Conservation (phyloP, 257 asterid genomes). For the Primulina tabacum region DNA sequence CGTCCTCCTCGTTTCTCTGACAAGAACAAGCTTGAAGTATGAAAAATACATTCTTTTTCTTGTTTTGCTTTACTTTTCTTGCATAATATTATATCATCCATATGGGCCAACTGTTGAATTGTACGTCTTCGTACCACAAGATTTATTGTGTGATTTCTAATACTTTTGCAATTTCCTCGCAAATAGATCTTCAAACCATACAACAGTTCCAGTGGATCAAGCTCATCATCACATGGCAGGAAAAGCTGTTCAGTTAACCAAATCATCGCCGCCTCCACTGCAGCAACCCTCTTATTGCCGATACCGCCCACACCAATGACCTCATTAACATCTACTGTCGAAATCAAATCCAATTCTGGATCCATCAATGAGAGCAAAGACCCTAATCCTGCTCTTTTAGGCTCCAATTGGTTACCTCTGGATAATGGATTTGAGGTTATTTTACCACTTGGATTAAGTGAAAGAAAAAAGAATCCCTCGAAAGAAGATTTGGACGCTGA, state of each 20-base stretch:
- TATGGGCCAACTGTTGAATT: constrained; percentile 3
- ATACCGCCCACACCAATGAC: constrained; percentile 26
- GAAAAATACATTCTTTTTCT: constrained; percentile 5
- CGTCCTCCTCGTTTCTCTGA: constrained; percentile 32
- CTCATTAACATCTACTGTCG: constrained; percentile 25
- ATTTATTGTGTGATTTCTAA: constrained; percentile 27
- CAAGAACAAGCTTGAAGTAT: constrained; percentile 55
- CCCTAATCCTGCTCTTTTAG: constrained; percentile 9
- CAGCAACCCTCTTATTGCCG: constrained; percentile 22
- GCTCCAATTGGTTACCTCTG: constrained; percentile 56
- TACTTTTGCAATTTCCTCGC: constrained; percentile 25
- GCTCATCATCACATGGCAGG: constrained; percentile 42
- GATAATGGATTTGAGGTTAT: constrained; percentile 54
- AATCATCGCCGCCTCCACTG: constrained; percentile 28
- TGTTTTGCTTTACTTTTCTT: neutral
- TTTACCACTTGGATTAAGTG: constrained; percentile 32
- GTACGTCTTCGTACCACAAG: constrained; percentile 21
- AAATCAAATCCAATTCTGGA: constrained; percentile 25
- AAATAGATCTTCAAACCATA: constrained; percentile 45
- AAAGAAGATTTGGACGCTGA: constrained; percentile 44
- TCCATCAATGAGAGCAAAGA: constrained; percentile 13
- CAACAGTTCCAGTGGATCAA: constrained; percentile 28
- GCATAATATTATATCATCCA: constrained; percentile 9
- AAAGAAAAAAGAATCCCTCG: constrained; percentile 24
- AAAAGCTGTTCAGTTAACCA: constrained; percentile 36